A percentile compares a stretch with the other conserved stretches of the same genome.
Conservation (phyloP, 352 stramenopile genomes). For the Elongisporangium prolatum region DNA sequence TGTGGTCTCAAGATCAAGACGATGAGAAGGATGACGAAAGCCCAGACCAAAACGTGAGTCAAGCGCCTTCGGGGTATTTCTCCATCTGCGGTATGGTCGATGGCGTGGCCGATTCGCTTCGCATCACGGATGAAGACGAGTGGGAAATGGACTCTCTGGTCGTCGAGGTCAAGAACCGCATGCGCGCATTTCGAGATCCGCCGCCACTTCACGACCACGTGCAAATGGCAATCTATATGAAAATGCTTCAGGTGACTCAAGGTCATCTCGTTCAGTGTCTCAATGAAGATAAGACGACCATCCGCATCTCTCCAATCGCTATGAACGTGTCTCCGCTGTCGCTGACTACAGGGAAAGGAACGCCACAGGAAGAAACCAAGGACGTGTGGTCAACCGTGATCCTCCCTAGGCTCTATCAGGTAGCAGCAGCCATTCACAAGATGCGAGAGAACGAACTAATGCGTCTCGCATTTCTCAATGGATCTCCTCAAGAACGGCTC, state of each 20-base stretch:
- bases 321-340: conserved; percentile 34
- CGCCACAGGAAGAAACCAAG: background rate
- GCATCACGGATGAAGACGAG: conserved; percentile 45
- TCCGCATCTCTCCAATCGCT: conserved; percentile 51
- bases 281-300: conserved; percentile 32
- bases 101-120: conserved; percentile 52
- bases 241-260: conserved; percentile 56
- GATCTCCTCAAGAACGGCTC: conserved; percentile 31
- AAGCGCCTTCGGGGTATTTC: conserved; percentile 30
- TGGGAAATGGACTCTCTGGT: conserved; percentile 60
- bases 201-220: conserved; percentile 71
- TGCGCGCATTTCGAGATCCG: conserved; percentile 51
- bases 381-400: conserved; percentile 60
- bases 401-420: conserved; percentile 57
- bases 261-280: conserved; percentile 75
- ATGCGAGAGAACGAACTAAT: conserved; percentile 45
- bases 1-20: conserved; percentile 6
- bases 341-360: background rate
- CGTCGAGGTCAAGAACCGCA: conserved; percentile 76
- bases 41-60: conserved; percentile 1
- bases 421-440: conserved; percentile 38
- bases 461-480: conserved; percentile 62
- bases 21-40: background rate
- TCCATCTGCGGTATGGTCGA: conserved; percentile 83
- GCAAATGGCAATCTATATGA: conserved; percentile 81